These are phyloP conservation scores for Pseudocercospora fijiensis DNA, from an alignment of 2,329 filamentous ascomycete genomes.

Conservation along the genomic window DNA sequence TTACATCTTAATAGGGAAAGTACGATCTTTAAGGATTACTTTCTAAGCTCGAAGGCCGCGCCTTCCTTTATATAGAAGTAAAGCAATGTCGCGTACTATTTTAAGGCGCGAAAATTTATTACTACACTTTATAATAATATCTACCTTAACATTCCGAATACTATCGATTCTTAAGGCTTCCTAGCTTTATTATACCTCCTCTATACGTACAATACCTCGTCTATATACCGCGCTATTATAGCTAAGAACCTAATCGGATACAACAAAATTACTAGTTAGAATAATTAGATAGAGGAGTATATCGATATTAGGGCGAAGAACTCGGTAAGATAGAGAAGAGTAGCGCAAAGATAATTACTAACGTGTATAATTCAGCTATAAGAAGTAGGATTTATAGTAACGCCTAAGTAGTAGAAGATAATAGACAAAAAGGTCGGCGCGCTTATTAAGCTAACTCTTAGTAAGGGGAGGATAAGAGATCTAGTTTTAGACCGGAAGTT, in stretches of 20 bases:
- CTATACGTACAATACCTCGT: not conserved
- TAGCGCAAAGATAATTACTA: too few relatives aligned
- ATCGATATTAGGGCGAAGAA: not conserved
- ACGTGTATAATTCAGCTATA: not conserved
- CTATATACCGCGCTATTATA: not conserved
- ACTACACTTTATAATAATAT: too few relatives aligned
- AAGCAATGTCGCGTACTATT: too few relatives aligned
- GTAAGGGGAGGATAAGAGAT: not conserved
- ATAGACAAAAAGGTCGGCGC: too few relatives aligned
- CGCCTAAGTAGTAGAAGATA: too few relatives aligned
- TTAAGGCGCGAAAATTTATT: too few relatives aligned
- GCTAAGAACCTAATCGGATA: not conserved
- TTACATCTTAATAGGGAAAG: not conserved
- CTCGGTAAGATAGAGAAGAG: not conserved
- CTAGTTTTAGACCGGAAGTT: not conserved
- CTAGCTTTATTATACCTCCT: not conserved
- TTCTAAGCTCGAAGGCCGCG: too few relatives aligned
- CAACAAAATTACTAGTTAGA: not conserved
- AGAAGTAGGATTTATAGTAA: not conserved
- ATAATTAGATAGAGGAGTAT: not conserved
- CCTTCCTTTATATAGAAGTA: too few relatives aligned
- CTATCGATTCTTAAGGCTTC: not conserved
- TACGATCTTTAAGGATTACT: not conserved
- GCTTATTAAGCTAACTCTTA: too few relatives aligned
- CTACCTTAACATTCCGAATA: not conserved